Conservation (phyloP, 2,329 filamentous ascomycete species). For the Colletotrichum theobromicola region DNA sequence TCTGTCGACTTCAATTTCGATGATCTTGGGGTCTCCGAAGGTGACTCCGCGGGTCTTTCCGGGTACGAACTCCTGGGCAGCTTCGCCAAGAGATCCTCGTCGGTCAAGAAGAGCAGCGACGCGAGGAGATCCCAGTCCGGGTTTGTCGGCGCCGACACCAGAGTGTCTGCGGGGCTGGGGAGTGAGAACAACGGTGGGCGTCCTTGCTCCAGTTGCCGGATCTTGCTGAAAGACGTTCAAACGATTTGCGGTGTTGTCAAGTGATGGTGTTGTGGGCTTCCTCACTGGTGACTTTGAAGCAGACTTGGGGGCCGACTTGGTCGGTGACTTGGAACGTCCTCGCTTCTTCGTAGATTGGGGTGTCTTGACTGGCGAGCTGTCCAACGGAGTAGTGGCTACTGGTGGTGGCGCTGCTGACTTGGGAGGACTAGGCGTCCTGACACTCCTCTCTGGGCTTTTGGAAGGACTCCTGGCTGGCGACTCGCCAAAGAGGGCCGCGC, state of each 20-base stretch:
- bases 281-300: constrained; percentile 18
- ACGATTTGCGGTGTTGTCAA: constrained; percentile 22
- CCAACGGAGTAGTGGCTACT: neutral
- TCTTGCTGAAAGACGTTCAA: constrained; percentile 57
- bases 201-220: constrained; percentile 58
- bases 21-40: constrained; percentile 68
- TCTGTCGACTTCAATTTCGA: constrained; percentile 68
- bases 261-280: constrained; percentile 36
- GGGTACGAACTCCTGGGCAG: constrained; percentile 67
- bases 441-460: neutral
- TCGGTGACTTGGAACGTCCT: constrained; percentile 9
- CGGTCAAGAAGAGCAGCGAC: constrained; percentile 75
- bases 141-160: constrained; percentile 71
- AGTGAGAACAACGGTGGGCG: constrained; percentile 68
- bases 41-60: constrained; percentile 55
- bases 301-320: neutral
- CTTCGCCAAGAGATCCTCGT: constrained; percentile 73
- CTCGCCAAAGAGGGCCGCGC: constrained; percentile 44
- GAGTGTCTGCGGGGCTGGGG: constrained; percentile 66
- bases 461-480: constrained; percentile 8
- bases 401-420: constrained; percentile 14
- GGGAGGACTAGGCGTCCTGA: constrained; percentile 19
- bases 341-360: constrained; percentile 17
- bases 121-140: constrained; percentile 77
- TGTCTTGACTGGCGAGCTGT: constrained; percentile 29